Base-by-base conservation (phyloP, 768 basidiomycete species). In the Naganishia randhawae region DNA sequence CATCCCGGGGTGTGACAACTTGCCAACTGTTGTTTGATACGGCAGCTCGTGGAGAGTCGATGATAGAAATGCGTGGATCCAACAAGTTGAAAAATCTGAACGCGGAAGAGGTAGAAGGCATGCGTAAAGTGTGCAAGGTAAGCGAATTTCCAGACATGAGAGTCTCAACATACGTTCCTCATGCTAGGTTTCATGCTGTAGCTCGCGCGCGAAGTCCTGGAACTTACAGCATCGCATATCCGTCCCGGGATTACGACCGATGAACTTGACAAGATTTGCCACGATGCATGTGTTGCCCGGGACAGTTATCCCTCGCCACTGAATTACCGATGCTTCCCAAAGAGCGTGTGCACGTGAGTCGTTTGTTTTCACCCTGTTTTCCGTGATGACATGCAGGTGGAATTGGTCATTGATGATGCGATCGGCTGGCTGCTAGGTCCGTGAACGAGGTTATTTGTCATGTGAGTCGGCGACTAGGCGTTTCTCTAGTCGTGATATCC, bases 381-480 rank as follows among this genome's bases (percentile, higher is more conserved):
- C 50, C 37, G 27, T 62, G 31, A 42, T 16, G 41, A 42, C 16
- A 22, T 17, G 35, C n/a, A n/a, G 14, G 37, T 16, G 29, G 48
- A 48, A 51, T 39, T 55, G 22, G 39, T 25, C n/a, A n/a, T 54
- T 67, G 55, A 67, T 57, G 72, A 25, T 27, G 19, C 25, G n/a
- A 3, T 22, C 3, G 6, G 29, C 3, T 61, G 1, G 11, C 8
- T 22, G 32, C 27, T 50, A 90, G 91, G 25, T 93, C 92, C 48
- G 81, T 98, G 27, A 99, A 99, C 79, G 95, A 98, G 80, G 89
- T 86, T 61, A 94, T 99, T 74, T 98, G 96, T 79, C 96, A 99
- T 72, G 79, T 78, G 68, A 70, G 77, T 75, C 9, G 10, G 7
- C 29, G n/a, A n/a, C 16, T 16, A 35, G 7, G 54, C 6, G 50